These are phyloP conservation scores for Colletotrichum sp. DNA, from an alignment of 2,329 filamentous ascomycete genomes.

Conservation along the genomic window DNA sequence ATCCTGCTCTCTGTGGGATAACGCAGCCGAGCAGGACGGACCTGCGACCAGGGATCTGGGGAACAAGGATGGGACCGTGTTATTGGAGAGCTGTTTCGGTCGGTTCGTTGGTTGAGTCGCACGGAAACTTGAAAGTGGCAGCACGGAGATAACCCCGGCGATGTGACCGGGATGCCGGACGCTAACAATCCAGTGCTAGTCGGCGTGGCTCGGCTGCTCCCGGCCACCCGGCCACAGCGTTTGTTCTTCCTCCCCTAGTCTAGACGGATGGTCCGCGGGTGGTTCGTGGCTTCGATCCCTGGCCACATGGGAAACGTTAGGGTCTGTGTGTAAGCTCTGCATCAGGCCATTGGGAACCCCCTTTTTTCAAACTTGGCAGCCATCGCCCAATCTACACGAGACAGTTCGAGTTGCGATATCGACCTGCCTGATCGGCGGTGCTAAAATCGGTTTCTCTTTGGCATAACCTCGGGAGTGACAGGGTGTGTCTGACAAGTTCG, in stretches of 20 bases:
- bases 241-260: neutral
- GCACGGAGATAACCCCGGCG: neutral
- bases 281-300: neutral
- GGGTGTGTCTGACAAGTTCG: neutral
- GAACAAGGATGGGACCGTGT: neutral
- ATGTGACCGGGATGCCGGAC: neutral
- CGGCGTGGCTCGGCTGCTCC: slow-evolving; percentile 6
- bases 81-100: neutral
- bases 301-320: neutral
- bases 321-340: neutral
- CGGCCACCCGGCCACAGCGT: neutral
- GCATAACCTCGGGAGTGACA: neutral
- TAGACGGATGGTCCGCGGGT: neutral
- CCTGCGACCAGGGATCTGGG: slow-evolving; percentile 7
- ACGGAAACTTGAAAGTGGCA: neutral
- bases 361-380: neutral
- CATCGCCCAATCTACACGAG: neutral
- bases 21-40: neutral
- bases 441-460: neutral
- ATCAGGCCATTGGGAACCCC: neutral
- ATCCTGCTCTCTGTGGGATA: neutral
- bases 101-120: neutral
- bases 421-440: neutral
- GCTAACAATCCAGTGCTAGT: neutral
- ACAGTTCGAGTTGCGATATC: neutral